Conservation (phyloP, 371 early-diverging fungal genomes). For the Apophysomyces trapeziformis region DNA sequence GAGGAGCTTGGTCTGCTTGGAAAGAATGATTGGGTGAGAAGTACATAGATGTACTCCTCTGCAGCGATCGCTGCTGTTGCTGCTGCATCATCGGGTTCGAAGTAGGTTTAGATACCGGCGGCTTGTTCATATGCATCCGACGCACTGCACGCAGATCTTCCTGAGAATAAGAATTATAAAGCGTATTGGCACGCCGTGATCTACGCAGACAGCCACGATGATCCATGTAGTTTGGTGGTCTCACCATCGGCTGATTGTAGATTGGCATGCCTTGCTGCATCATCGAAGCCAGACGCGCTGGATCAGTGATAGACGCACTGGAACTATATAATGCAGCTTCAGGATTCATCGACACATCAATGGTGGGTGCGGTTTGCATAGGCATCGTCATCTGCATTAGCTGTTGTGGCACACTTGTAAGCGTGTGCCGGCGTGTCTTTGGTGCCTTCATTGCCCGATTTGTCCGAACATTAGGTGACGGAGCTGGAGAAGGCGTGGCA, state of each 20-base stretch:
- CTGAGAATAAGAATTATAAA: conserved; percentile 26
- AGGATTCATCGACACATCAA: conserved; percentile 14
- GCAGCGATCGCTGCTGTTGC: conserved; percentile 10
- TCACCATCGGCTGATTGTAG: conserved; percentile 25
- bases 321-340: conserved; percentile 23
- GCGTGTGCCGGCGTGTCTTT: conserved; percentile 16
- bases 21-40: neutral
- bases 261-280: conserved; percentile 20
- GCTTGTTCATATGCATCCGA: conserved; percentile 17
- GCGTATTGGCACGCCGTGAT: conserved; percentile 17
- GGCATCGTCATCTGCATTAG: conserved; percentile 16
- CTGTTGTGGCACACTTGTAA: conserved; percentile 10
- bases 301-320: conserved; percentile 26
- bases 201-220: conserved; percentile 13
- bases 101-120: conserved; percentile 1
- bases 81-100: conserved; percentile 7
- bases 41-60: neutral
- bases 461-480: conserved; percentile 14
- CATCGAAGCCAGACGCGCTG: conserved; percentile 22
- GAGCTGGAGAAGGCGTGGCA: conserved; percentile 26
- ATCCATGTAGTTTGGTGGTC: conserved; percentile 14
- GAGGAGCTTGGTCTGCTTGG: neutral
- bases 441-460: conserved; percentile 18
- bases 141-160: conserved; percentile 25
- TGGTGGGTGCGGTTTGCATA: conserved; percentile 7